phyloP scores from a whole-genome alignment of 106 monocot species.

The Amphibolis antarctica region DNA sequence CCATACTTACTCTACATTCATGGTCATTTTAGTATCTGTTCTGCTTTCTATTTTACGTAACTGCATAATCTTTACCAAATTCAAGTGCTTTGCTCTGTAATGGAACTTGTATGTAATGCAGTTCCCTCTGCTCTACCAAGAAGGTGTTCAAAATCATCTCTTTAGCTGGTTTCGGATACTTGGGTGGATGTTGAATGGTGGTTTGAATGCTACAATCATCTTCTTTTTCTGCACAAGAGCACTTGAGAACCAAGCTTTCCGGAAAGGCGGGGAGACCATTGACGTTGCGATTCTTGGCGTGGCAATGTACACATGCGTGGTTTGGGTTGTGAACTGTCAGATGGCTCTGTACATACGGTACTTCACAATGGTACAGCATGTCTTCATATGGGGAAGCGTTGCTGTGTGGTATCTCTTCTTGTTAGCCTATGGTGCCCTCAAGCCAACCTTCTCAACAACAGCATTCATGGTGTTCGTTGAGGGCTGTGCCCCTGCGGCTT shows the following conservation, averaged over 20 bases:
- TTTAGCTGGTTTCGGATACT: constrained; percentile 35
- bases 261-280: constrained; percentile 36
- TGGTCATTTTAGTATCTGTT: too few relatives aligned
- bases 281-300: constrained; percentile 31
- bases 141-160: constrained; percentile 34
- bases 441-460: constrained; percentile 32
- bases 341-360: constrained; percentile 81
- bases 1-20: too few relatives aligned
- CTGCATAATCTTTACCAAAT: too few relatives aligned
- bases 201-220: constrained; percentile 17
- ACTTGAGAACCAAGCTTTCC: constrained; percentile 30
- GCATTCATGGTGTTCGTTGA: constrained; percentile 68
- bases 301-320: constrained; percentile 72
- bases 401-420: constrained; percentile 74
- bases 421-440: constrained; percentile 49
- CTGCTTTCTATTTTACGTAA: too few relatives aligned
- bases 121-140: constrained; percentile 45
- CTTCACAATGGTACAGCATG: constrained; percentile 88
- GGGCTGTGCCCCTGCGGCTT: constrained; percentile 34
- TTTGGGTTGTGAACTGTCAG: constrained; percentile 95
- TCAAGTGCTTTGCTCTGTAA: not conserved
- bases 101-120: constrained; percentile 8
- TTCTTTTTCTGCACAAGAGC: constrained; percentile 30
- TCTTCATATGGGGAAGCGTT: constrained; percentile 88
- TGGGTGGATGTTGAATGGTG: constrained; percentile 31